Conservation (phyloP, 306 rosid species). For the Glycine tomentella region DNA sequence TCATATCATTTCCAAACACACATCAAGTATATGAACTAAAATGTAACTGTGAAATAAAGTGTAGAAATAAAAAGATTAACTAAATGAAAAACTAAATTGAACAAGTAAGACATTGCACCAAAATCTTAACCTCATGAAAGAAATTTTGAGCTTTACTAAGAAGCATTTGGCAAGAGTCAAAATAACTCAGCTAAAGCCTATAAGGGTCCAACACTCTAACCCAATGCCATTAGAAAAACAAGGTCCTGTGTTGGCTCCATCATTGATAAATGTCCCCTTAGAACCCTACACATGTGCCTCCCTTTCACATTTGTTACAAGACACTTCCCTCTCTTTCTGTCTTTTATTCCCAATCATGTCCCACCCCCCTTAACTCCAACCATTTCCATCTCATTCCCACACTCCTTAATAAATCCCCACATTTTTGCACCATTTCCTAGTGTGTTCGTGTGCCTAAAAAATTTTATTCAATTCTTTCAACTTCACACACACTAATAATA, state of each 20-base stretch:
- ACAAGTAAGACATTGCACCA: background rate
- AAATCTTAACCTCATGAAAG: background rate
- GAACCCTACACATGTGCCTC: slow-evolving; percentile 68
- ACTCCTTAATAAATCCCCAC: slow-evolving; percentile 27
- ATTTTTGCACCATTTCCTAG: slow-evolving; percentile 74
- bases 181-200: background rate
- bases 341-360: slow-evolving; percentile 50
- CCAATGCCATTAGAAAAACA: slow-evolving; percentile 29
- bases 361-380: slow-evolving; percentile 46
- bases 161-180: background rate
- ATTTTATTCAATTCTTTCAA: slow-evolving; percentile 33
- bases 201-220: background rate
- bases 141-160: background rate
- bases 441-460: slow-evolving; percentile 71
- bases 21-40: too few species aligned
- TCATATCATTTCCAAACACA: too few species aligned
- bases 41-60: too few species aligned
- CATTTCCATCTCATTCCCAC: too few species aligned
- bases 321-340: slow-evolving; percentile 39
- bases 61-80: too few species aligned
- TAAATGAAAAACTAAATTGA: background rate
- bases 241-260: slow-evolving; percentile 49
- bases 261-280: slow-evolving; percentile 67
- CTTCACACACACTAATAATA: background rate
- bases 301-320: slow-evolving; percentile 60